Evolutionary conservation across 2,329 filamentous ascomycete genomes (phyloP), one percentile per base, ranked within the genome.

Genomic region (Pseudogymnoascus sp.): DNA sequence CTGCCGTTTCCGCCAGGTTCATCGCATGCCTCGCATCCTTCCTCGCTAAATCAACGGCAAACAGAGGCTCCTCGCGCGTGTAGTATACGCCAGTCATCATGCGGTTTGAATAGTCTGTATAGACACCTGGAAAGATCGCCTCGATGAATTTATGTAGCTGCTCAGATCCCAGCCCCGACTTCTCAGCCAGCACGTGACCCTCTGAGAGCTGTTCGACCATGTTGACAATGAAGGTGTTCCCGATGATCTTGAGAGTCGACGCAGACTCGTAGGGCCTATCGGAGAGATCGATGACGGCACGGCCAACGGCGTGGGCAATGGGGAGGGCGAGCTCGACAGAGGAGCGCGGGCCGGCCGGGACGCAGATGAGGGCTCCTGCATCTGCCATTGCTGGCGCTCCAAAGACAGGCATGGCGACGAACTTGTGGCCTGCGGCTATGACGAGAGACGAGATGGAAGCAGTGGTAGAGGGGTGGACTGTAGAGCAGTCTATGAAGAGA

Each of bases 401-500:
- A 70, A 92, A 92, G 3, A 93, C 85, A 9, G 87, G 87, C 69
- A 83, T 85, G 0, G 90, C 89, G 16, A 96, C 84, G 71, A 96
- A 96, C 40, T 86, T 80, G 2, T 83, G 91, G 5, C 89, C 89
- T 23, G 80, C 80, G 1, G 73, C 79, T 11, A 78, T 77, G 65
- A 88, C 77, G 25, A 75, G 78, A 68, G 84, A 79, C 25, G 87
- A 87, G 2, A 91, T 75, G 25, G 79, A 80, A 65, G 90, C 84
- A 1, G 89, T 90, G 3, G 89, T 91, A 63, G 93, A 88, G 0
- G 93, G 92, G 74, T 95, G 89, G 37, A 96, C 84, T 25, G 92
- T 96, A 3, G 90, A 95, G 80, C 89, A 93, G 72, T 96, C 92
- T 34, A 96, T 83, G 68, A 96, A 87, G 14, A 95, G 78, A 77